Conservation (phyloP, 495 filamentous ascomycete species). For the Hypoxylon fragiforme region DNA sequence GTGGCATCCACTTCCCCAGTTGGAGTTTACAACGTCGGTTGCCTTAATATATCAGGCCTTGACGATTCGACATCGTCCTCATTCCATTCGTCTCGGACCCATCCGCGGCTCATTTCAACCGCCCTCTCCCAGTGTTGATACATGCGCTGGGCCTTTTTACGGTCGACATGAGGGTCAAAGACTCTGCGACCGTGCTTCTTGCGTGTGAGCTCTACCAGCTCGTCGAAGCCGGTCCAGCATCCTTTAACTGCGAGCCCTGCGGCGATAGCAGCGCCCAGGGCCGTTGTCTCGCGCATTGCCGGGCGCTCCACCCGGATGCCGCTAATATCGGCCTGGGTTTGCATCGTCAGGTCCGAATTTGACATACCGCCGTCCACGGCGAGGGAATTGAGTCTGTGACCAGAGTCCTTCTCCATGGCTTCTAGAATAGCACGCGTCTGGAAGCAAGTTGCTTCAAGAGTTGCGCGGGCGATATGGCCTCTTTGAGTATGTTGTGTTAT, state of each 20-base stretch:
- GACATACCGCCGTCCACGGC: slow-evolving; percentile 95
- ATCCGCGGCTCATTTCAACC: slow-evolving; percentile 88
- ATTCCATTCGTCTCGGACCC: slow-evolving; percentile 52
- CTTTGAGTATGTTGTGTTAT: slow-evolving; percentile 89
- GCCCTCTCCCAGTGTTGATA: slow-evolving; percentile 83
- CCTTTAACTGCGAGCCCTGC: slow-evolving; percentile 79
- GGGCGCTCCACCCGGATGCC: slow-evolving; percentile 87
- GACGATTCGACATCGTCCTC: slow-evolving; percentile 10
- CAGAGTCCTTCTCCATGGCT: slow-evolving; percentile 91
- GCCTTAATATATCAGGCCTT: slow-evolving; percentile 22
- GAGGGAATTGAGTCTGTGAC: slow-evolving; percentile 72
- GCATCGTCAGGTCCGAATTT: slow-evolving; percentile 93
- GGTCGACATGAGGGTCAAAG: slow-evolving; percentile 69
- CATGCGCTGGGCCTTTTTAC: slow-evolving; percentile 64
- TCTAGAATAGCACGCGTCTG: slow-evolving; percentile 94
- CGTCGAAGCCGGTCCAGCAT: slow-evolving; percentile 78
- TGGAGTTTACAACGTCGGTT: slow-evolving; percentile 22
- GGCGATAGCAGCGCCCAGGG: slow-evolving; percentile 90
- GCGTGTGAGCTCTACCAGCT: slow-evolving; percentile 67
- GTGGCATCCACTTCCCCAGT: slow-evolving; percentile 2
- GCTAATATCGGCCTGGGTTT: slow-evolving; percentile 91
- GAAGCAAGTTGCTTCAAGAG: slow-evolving; percentile 92
- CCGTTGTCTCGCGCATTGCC: slow-evolving; percentile 90
- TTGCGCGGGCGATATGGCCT: slow-evolving; percentile 91
- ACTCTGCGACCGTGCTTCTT: slow-evolving; percentile 73